These are phyloP conservation scores for Hanseniaspora meyeri DNA, from an alignment of 805 yeast species.

Conservation along the genomic window DNA sequence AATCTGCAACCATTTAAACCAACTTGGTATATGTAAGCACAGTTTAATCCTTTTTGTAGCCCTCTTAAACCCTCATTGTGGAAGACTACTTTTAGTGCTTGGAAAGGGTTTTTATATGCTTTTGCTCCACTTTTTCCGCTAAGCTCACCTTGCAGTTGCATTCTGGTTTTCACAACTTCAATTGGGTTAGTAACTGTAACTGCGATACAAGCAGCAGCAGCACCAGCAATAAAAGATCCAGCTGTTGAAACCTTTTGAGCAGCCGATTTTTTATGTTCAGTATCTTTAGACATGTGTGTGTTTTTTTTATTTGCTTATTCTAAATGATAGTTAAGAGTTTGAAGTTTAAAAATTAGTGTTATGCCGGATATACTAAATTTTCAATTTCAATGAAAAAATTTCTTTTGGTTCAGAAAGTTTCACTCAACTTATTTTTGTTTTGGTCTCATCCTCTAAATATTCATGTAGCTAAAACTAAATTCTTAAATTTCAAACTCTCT, in stretches of 20 bases:
- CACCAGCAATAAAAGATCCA: conserved; percentile 85
- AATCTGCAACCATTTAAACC: conserved; percentile 88
- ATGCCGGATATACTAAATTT: no score
- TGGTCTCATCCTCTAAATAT: no score
- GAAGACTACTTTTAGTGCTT: conserved; percentile 62
- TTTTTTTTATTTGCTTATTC: not conserved
- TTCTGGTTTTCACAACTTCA: conserved; percentile 85
- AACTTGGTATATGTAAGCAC: conserved; percentile 84
- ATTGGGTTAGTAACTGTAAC: conserved; percentile 95
- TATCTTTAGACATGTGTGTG: conserved; percentile 1
- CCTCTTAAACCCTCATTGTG: conserved; percentile 79
- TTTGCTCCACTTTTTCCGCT: conserved; percentile 31
- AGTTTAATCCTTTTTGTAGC: conserved; percentile 73
- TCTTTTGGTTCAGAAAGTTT: no score
- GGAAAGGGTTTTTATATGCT: conserved; percentile 71
- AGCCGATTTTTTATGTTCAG: conserved; percentile 30
- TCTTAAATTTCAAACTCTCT: no score
- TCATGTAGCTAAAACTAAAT: no score
- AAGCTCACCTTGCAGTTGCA: conserved; percentile 94
- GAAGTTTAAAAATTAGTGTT: no score
- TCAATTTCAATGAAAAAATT: no score
- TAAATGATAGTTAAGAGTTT: no score
- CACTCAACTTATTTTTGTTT: no score
- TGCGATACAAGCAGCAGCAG: conserved; percentile 92
- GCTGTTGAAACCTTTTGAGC: conserved; percentile 50